Base-by-base conservation (phyloP, 1,284 basidiomycete species). In the Moniliophthora roreri region DNA sequence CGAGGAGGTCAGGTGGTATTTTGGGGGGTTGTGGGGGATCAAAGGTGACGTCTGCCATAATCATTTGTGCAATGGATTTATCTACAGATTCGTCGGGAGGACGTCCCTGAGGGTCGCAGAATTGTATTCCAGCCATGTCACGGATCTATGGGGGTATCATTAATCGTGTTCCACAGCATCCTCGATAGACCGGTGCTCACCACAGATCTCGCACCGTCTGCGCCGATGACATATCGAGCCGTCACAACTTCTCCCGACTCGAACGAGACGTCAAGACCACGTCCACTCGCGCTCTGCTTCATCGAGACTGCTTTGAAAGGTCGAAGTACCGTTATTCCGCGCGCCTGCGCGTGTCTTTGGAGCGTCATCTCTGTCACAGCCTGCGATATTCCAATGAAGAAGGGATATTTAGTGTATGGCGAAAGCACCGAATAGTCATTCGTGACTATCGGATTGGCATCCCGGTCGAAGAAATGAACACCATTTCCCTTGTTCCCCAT, bases 171-270 rank as follows among this genome's bases (percentile, higher is more conserved):
- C 16, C 1, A 13, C 6, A 3, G 13, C 18, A 18, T 38, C 18
- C 7, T 26, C 26, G 18, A 38, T 67, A 35, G 23, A 44, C 20
- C 1, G 16, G 18, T 0, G 58, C 79, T 57, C 60, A 80, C 83
- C 15, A 67, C 63, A 2, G 83, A 85, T 49, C 65, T 71, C 15
- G 76, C 68, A n/a, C 83, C 82, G 62, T 85, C 81, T 10, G 82
- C 81, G 37, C 78, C 81, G 26, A 84, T 60, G 1, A 84, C 74
- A 58, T 80, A 81, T 23, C 68, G 71, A 9, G 81, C 68, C 0
- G 66, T 70, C 26, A 84, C 63, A 10, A 69, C 63, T 48, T 72
- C 69, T 0, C 80, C 81, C 34, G 74, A 72, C 26, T 82, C 79
- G 54, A 85, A 83, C 0, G 60, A 51, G 4, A 80, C 80, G 23